Base-by-base conservation (phyloP, 306 rosid species). In the Corylus avellana region DNA sequence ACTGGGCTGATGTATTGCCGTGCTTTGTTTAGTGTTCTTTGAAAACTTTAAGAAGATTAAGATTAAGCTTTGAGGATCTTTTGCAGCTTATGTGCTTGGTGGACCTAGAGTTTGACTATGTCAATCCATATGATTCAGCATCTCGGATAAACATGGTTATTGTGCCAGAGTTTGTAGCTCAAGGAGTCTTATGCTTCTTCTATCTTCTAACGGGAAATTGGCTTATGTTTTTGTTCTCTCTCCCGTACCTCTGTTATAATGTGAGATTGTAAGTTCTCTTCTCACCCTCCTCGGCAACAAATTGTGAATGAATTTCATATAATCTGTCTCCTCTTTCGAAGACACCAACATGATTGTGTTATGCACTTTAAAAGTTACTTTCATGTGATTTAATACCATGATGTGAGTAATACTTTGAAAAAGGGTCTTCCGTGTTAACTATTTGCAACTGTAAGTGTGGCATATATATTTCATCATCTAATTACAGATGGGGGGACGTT, bases 121-220 rank as follows among this genome's bases (percentile, higher is more conserved):
- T 94, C 84, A 94, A 94, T 76, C 97, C 98, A 1, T 94, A 89
- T 50, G 98, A 94, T 85, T 89, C 97, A 51, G 88, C 98, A 20
- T 80, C 89, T 76, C 83, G 90, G 84, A 87, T 94, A 76, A 94
- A 94, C 88, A 59, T 35, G 77, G 85, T 86, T 72, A 55, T 94
- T 64, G 74, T 94, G 82, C 97, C 98, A 0, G 98, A 94, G 91
- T 91, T 87, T 85, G 73, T 92, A n/a, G 48, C 74, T 44, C 92
- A 88, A 76, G 98, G 89, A 84, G 77, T 85, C 77, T 74, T 92
- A 75, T 87, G 92, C 84, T 37, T 89, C 80, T 25, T 76, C 85
- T 84, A 82, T 90, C 95, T 92, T 79, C 14, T 90, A 64, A 80
- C 90, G 13, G 89, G 91, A 72, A 91, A 87, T 81, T 94, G 97